A percentile compares a stretch with the other conserved stretches of the same genome.
These are phyloP conservation scores for Cyberlindnera mrakii DNA, from an alignment of 805 yeast genomes.

Conservation along the genomic window DNA sequence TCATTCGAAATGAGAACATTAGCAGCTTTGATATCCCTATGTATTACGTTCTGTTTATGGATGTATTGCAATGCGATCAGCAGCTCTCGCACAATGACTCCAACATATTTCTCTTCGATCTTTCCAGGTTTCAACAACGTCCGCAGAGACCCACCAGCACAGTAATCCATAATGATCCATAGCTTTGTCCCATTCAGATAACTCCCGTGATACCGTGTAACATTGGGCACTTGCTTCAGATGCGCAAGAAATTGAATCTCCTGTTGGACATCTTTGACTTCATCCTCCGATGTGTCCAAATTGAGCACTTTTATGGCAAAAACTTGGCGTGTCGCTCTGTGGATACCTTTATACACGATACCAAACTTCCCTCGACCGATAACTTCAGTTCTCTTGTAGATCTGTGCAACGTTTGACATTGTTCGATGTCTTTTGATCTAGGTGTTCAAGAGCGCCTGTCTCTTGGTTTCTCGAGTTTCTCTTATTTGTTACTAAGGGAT, in stretches of 20 bases:
- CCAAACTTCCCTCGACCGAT: constrained; percentile 98
- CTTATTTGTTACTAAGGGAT: too few species aligned
- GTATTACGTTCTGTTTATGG: constrained; percentile 87
- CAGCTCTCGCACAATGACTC: constrained; percentile 81
- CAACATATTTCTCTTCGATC: constrained; percentile 76
- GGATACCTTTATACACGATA: constrained; percentile 83
- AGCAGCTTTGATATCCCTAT: constrained; percentile 95
- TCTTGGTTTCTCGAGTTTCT: too few species aligned
- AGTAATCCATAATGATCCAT: constrained; percentile 97
- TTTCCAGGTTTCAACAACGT: constrained; percentile 82
- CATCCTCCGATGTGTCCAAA: constrained; percentile 89
- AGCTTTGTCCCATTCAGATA: constrained; percentile 81
- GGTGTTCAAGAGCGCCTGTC: background rate
- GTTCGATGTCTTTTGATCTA: constrained; percentile 11
- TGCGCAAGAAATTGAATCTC: constrained; percentile 85
- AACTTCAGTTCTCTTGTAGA: constrained; percentile 78
- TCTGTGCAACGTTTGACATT: constrained; percentile 21
- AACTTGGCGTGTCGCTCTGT: constrained; percentile 61
- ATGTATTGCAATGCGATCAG: constrained; percentile 72
- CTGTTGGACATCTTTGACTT: constrained; percentile 88
- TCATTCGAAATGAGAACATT: constrained; percentile 84
- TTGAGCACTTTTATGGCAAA: constrained; percentile 93
- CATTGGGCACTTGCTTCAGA: constrained; percentile 80
- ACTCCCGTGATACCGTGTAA: constrained; percentile 88
- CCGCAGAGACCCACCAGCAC: constrained; percentile 84